These are phyloP conservation scores for Talaromyces sp. DNA, from an alignment of 2,329 filamentous ascomycete species.

Conservation along the genomic window DNA sequence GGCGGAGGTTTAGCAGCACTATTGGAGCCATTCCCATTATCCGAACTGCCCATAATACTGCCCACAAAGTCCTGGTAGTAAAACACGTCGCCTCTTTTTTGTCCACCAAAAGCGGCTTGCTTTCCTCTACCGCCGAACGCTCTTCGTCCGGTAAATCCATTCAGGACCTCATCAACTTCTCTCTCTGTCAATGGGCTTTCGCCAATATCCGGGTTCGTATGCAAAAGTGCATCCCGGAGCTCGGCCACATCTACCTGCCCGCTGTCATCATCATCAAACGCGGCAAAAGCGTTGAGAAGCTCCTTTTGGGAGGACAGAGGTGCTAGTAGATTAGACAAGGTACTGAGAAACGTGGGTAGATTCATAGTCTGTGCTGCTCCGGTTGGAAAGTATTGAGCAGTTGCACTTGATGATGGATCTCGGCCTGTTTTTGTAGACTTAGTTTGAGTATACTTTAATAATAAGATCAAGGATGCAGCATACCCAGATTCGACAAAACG, in stretches of 20 bases:
- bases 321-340: slow-evolving; percentile 70
- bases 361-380: slow-evolving; percentile 70
- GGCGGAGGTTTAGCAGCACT: slow-evolving; percentile 8
- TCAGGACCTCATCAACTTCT: slow-evolving; percentile 85
- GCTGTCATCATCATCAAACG: slow-evolving; percentile 93
- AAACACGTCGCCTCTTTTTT: slow-evolving; percentile 81
- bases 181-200: slow-evolving; percentile 61
- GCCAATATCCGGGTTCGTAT: slow-evolving; percentile 76
- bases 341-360: slow-evolving; percentile 81
- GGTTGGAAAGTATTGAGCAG: slow-evolving; percentile 80
- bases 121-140: slow-evolving; percentile 66
- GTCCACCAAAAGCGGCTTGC: slow-evolving; percentile 52
- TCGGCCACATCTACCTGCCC: slow-evolving; percentile 85
- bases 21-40: slow-evolving; percentile 29
- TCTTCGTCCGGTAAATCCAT: slow-evolving; percentile 77
- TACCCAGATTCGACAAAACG: slow-evolving; percentile 82
- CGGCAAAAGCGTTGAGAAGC: slow-evolving; percentile 83
- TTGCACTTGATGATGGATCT: slow-evolving; percentile 66
- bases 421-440: slow-evolving; percentile 56
- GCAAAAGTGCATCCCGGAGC: slow-evolving; percentile 76
- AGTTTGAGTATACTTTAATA: not conserved
- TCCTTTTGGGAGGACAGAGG: slow-evolving; percentile 75
- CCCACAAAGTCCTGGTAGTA: slow-evolving; percentile 89
- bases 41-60: slow-evolving; percentile 59
- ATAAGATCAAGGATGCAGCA: slow-evolving; percentile 23